phyloP scores from a whole-genome alignment of 352 stramenopile genomes.

The Pythium rishiriense region DNA sequence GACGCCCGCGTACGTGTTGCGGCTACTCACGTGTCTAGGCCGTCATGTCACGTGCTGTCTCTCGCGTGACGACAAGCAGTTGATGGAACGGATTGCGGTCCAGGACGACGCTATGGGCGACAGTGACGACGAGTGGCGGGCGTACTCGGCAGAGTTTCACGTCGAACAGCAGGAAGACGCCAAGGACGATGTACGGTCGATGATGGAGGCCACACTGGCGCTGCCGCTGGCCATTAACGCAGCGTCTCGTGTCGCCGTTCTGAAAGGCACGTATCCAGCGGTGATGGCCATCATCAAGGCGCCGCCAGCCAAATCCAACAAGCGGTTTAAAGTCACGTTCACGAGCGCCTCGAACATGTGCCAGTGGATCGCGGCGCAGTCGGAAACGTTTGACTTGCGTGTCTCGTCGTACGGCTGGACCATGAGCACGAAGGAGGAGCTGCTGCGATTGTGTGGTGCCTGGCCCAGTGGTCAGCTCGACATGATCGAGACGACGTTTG shows the following conservation, averaged over 20 bases:
- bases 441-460: no score
- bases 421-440: no score
- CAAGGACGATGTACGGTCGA: constrained; percentile 19
- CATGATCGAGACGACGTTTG: no score
- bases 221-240: not conserved
- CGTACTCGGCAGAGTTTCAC: constrained; percentile 37
- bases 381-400: constrained; percentile 9
- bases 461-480: no score
- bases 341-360: constrained; percentile 1
- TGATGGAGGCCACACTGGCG: constrained; percentile 1
- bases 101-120: constrained; percentile 15
- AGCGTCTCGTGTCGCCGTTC: not conserved
- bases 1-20: constrained; percentile 63
- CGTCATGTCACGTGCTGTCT: constrained; percentile 54
- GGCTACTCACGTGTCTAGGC: constrained; percentile 59
- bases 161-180: constrained; percentile 31
- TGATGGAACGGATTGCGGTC: constrained; percentile 20
- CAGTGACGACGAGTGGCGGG: constrained; percentile 29
- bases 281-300: constrained; percentile 1
- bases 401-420: no score
- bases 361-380: not conserved
- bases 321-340: not conserved
- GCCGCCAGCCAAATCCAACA: constrained; percentile 2
- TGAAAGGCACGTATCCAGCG: constrained; percentile 16
- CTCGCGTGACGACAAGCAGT: constrained; percentile 35